phyloP scores from a whole-genome alignment of 768 basidiomycete genomes.

The Kwoniella sp. region DNA sequence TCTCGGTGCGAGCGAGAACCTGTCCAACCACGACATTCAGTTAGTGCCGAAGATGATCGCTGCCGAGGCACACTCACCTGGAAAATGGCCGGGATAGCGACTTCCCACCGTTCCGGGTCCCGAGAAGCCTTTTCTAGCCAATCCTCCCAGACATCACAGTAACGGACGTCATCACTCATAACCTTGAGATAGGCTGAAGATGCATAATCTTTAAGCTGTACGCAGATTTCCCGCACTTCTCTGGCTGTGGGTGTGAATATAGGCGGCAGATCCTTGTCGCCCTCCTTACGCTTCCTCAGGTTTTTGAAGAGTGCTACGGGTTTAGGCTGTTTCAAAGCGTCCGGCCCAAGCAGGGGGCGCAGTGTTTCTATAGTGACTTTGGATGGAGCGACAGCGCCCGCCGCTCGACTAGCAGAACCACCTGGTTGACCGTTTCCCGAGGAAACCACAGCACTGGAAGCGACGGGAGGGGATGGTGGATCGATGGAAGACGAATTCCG shows the following conservation, averaged over 20 bases:
- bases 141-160: conserved; percentile 12
- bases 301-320: conserved; percentile 26
- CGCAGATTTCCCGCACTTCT: conserved; percentile 30
- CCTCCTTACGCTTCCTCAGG: conserved; percentile 9
- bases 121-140: conserved; percentile 22
- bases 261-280: conserved; percentile 14
- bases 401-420: neutral
- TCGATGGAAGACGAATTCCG: conserved; percentile 16
- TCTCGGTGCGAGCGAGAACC: neutral
- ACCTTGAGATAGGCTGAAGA: conserved; percentile 18
- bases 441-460: no score
- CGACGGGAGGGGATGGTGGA: conserved; percentile 3
- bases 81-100: conserved; percentile 24
- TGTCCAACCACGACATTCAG: no score
- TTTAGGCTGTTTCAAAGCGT: conserved; percentile 15
- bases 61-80: conserved; percentile 20
- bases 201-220: conserved; percentile 14
- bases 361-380: conserved; percentile 14
- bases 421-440: neutral
- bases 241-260: conserved; percentile 22
- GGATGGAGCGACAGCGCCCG: neutral
- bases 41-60: neutral
- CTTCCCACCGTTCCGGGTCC: conserved; percentile 30
- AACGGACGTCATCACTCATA: conserved; percentile 33
- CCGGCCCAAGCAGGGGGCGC: conserved; percentile 10